These are phyloP conservation scores for Boletus tylopilopsis DNA, from an alignment of 768 basidiomycete species.

Conservation along the genomic window DNA sequence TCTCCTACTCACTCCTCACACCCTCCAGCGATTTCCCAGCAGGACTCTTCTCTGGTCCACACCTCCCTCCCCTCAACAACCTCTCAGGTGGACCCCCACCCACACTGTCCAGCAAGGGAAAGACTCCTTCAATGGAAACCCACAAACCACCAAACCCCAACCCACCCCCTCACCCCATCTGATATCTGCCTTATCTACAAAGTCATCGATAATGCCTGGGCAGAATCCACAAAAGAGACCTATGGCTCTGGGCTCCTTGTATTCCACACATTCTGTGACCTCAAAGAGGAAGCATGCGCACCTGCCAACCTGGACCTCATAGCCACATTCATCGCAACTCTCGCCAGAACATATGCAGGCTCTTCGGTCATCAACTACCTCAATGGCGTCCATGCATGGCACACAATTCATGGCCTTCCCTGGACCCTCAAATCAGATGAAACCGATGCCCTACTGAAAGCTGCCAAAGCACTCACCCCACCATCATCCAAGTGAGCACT, in stretches of 20 bases:
- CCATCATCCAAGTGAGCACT: neutral
- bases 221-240: neutral
- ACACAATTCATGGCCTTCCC: neutral
- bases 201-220: neutral
- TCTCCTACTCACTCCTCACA: too few relatives aligned
- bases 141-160: neutral
- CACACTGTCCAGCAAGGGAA: constrained; percentile 3
- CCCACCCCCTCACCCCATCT: neutral
- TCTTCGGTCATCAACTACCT: neutral
- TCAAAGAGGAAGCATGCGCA: too few relatives aligned
- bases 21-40: too few relatives aligned
- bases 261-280: neutral
- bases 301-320: too few relatives aligned
- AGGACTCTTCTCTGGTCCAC: too few relatives aligned
- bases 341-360: neutral
- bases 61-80: too few relatives aligned
- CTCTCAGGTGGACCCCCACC: too few relatives aligned
- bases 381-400: neutral
- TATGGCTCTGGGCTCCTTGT: neutral
- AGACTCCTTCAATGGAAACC: neutral
- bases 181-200: neutral
- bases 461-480: neutral
- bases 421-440: neutral
- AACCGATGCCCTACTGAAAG: neutral
- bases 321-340: neutral